phyloP scores from a whole-genome alignment of 805 yeast genomes.

The Metschnikowia cubensis region DNA sequence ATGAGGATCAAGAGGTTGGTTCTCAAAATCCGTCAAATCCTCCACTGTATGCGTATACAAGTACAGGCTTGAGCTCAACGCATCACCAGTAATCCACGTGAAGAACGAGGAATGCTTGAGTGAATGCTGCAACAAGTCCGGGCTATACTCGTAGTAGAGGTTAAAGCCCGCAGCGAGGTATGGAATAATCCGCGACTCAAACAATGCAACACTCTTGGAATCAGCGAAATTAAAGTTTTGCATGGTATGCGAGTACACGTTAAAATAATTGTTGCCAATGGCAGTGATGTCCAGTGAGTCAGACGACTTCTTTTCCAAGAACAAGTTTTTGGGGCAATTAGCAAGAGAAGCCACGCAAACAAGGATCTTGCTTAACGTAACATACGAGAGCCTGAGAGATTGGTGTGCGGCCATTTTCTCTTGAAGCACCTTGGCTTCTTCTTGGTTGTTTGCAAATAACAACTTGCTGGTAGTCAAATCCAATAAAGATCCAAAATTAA shows the following conservation, averaged over 20 bases:
- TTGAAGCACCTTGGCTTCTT: constrained; percentile 2
- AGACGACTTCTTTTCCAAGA: constrained; percentile 18
- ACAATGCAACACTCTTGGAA: background rate
- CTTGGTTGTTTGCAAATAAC: constrained; percentile 3
- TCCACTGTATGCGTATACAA: constrained; percentile 17
- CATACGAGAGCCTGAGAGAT: constrained; percentile 16
- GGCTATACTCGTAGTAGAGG: constrained; percentile 19
- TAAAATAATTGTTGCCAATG: constrained; percentile 18
- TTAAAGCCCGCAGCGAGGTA: constrained; percentile 23
- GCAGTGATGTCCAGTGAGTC: constrained; percentile 30
- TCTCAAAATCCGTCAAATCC: constrained; percentile 15
- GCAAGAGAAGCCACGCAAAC: constrained; percentile 24
- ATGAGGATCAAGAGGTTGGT: constrained; percentile 10
- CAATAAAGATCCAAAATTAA: constrained; percentile 18
- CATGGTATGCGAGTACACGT: constrained; percentile 20
- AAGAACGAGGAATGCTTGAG: constrained; percentile 14
- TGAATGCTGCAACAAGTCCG: constrained; percentile 13
- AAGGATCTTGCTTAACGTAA: constrained; percentile 25
- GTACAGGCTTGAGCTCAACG: constrained; percentile 12
- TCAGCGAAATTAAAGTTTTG: constrained; percentile 15
- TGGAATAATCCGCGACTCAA: constrained; percentile 20
- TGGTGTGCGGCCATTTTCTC: background rate
- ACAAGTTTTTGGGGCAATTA: constrained; percentile 20
- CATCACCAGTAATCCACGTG: constrained; percentile 18
- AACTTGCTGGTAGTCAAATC: constrained; percentile 7